phyloP scores from a whole-genome alignment of 371 early-diverging fungal species.

The Nosema muscidifuracis region DNA sequence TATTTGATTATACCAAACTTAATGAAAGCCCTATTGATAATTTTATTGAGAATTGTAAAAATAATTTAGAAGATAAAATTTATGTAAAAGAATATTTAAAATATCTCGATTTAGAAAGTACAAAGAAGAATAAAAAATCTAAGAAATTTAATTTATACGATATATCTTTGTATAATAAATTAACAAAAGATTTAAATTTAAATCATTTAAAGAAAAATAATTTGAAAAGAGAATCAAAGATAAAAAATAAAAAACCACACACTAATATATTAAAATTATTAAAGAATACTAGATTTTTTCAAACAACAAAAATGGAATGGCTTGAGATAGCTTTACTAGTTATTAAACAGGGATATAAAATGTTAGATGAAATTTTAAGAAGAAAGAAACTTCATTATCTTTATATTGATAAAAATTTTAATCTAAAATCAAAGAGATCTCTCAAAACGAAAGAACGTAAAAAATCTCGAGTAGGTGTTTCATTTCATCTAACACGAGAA shows the following conservation, averaged over 20 bases:
- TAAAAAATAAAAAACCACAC: background rate
- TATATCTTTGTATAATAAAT: background rate
- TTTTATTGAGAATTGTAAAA: background rate
- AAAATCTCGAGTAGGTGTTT: constrained; percentile 92
- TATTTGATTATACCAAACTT: background rate
- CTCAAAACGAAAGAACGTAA: constrained; percentile 98
- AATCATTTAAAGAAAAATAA: background rate
- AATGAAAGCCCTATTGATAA: background rate
- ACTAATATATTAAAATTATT: constrained; percentile 66
- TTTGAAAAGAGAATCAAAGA: background rate
- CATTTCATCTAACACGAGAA: constrained; percentile 86
- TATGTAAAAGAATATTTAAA: background rate
- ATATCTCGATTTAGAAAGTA: too few species aligned
- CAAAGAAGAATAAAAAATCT: background rate
- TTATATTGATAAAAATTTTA: constrained; percentile 93
- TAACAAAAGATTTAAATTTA: background rate
- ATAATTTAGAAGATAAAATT: background rate
- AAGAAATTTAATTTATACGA: constrained; percentile 3
- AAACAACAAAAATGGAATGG: constrained; percentile 91
- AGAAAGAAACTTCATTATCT: constrained; percentile 88
- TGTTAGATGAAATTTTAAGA: constrained; percentile 90
- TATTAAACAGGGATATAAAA: constrained; percentile 90
- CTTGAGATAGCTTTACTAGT: constrained; percentile 92
- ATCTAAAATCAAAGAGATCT: constrained; percentile 87
- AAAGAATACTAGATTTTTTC: constrained; percentile 90